Evolutionary conservation across 768 basidiomycete genomes (phyloP), one percentile per base, ranked within the genome.

Genomic region (Gloeophyllum trabeum): DNA sequence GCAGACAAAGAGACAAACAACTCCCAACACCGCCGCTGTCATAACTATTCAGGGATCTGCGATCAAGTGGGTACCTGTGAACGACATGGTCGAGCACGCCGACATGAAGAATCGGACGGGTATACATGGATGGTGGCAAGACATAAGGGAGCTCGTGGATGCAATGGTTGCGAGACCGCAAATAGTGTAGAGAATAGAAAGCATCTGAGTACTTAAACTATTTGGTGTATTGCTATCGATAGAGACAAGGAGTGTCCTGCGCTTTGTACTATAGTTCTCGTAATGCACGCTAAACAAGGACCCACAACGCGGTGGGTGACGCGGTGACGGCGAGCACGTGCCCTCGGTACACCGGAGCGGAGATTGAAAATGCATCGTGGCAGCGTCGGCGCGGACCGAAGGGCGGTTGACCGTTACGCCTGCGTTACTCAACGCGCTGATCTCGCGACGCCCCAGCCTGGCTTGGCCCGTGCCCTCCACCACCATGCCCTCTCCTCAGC

Each of bases 21-120:
- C 65, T 1, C 67, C 62, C 0, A 81, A 86, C 48, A 74, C 76
- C 12, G 92, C 89, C 2, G 86, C 89, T 6, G 81, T 92, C 43
- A 96, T 99, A 52, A 93, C 86, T 21, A 86, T 98, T 48, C 86
- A 96, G 57, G 75, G 84, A 18, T 81, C 83, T 39, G 64, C 73
- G 25, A 69, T 98, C 48, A 67, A 76, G 48, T 90, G 90, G 77
- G 85, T 91, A 2, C 76, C 85, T 0, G 86, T 93, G 46, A 68
- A 72, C 46, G 88, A 88, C 51, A 88, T 98, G 75, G 66, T 85
- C 42, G 65, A 67, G 45, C 81, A 89, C 38, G 87, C 94, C 19
- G 93, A 99, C 61, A 88, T 94, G 82, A 78, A 75, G 66, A 79
- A 91, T 58, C 70, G 94, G 46, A 62, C 91, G 46, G 92, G 89